Conservation (phyloP, 768 basidiomycete species). For the Chalciporus piperatus region DNA sequence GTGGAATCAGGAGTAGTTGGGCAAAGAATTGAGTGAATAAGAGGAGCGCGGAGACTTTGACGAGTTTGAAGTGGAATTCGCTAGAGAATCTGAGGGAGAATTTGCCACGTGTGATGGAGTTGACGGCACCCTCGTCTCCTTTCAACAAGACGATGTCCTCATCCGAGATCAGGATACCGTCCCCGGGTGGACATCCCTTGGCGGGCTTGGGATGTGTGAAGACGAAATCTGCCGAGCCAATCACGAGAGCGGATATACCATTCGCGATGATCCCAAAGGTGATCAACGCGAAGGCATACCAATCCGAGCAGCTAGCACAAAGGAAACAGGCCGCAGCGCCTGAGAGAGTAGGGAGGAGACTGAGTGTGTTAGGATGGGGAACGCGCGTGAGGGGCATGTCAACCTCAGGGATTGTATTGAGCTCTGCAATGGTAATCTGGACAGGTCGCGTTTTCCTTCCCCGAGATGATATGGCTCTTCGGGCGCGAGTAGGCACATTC, state of each 20-base stretch:
- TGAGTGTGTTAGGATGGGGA: not conserved
- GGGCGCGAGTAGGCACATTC: not conserved
- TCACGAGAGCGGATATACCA: constrained; percentile 23
- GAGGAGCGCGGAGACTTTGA: constrained; percentile 22
- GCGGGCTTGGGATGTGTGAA: constrained; percentile 3
- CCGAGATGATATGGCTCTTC: not conserved
- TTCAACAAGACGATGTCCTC: constrained; percentile 15
- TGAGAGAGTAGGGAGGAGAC: constrained; percentile 3
- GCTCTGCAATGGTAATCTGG: not conserved
- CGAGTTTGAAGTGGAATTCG: not conserved
- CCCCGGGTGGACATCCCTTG: constrained; percentile 17
- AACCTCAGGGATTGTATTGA: not conserved
- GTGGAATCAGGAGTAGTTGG: constrained; percentile 30
- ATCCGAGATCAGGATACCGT: constrained; percentile 21
- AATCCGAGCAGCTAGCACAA: constrained; percentile 18
- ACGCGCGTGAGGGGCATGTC: not conserved
- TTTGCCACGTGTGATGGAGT: constrained; percentile 22
- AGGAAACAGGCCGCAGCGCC: not conserved
- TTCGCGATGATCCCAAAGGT: constrained; percentile 29
- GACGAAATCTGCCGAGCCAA: constrained; percentile 22
- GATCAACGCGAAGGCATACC: constrained; percentile 31
- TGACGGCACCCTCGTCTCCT: constrained; percentile 22
- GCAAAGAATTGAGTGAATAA: constrained; percentile 24
- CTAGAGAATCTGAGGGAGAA: constrained; percentile 14
- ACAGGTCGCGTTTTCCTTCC: constrained; percentile 1